Evolutionary conservation across 2,329 filamentous ascomycete species (phyloP).

Genomic region (Fusarium sp.): DNA sequence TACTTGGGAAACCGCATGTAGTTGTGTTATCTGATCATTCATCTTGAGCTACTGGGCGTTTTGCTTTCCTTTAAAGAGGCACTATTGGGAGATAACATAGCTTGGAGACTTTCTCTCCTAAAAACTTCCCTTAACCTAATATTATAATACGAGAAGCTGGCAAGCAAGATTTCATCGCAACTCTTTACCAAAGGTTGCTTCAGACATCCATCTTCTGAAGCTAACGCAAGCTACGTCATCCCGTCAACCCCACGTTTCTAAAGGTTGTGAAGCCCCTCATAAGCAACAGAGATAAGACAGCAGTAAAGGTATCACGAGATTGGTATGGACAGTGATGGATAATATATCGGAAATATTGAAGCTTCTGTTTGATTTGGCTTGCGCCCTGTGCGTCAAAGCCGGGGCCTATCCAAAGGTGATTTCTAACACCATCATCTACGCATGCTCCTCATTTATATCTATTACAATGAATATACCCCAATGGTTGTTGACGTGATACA

Average conservation of each 20-base stretch:
- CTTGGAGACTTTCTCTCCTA: neutral
- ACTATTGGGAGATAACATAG: neutral
- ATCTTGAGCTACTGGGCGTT: neutral
- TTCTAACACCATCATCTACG: slow-evolving; percentile 8
- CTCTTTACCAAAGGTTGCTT: neutral
- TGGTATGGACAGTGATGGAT: neutral
- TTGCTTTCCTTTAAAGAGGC: neutral
- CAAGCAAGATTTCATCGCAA: neutral
- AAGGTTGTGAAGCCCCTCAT: neutral
- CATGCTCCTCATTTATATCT: slow-evolving; percentile 37
- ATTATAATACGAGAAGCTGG: neutral
- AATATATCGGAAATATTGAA: neutral
- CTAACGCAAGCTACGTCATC: slow-evolving; percentile 28
- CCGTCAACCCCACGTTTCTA: neutral
- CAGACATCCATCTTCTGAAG: neutral
- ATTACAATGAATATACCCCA: slow-evolving; percentile 40
- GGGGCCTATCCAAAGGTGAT: slow-evolving; percentile 30
- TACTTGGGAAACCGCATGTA: neutral
- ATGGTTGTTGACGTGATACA: slow-evolving; percentile 20
- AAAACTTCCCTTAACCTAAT: too few relatives aligned
- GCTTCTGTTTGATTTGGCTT: slow-evolving; percentile 7
- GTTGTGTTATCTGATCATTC: neutral
- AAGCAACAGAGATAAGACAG: neutral
- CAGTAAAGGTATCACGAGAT: slow-evolving; percentile 27
- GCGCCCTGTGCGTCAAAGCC: slow-evolving; percentile 10